Base-by-base conservation (phyloP, 208 protist genomes). In the Trypanosoma brucei region DNA sequence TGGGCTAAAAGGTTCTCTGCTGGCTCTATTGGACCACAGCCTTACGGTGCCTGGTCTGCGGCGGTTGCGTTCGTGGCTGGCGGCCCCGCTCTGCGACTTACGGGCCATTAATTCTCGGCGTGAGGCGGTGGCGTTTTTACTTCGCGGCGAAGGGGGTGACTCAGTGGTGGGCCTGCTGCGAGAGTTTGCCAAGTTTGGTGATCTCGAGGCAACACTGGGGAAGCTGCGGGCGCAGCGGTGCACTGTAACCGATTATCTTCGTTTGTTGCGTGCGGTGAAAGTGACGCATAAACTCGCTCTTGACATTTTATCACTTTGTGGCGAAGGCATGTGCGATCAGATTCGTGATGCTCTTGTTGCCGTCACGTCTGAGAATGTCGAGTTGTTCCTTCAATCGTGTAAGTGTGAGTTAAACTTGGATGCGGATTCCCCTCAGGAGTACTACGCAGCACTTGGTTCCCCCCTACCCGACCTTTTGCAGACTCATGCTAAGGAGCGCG, bases 171-270 rank as follows among this genome's bases (percentile, higher is more conserved):
- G 80, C 31, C 60, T 94, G 37, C 75, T 95, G 45, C 68, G 71
- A 13, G 85, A 92, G 76, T 86, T 76, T 62, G 68, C 68, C 30
- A 75, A 76, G 1, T 70, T 83, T n/a, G 85, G 84, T 3, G 88
- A 95, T 62, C 69, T 88, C 42, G 85, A 95, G 70, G 78, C 86
- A 31, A 79, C 76, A 8, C 49, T 92, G n/a, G 78, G 75, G 42
- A 91, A 91, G 62, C 59, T 95, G 39, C 75, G 82, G 56, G 81
- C 88, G 3, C 70, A 88, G 75, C 78, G 83, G 6, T 92, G 88
- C 65, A 51, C 72, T 6, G 76, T 95, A 48, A 38, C 72, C 6
- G 85, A 95, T 75, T 95, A 84, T 62, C 46, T 82, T 58, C 75
- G 81, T 9, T 68, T 95, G 37, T 75, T 95, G 33, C 80, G 75